Percentiles rank a stretch among this genome's conserved stretches.
Conservation (phyloP, 106 monocot genomes). For the Vanilla planifolia region DNA sequence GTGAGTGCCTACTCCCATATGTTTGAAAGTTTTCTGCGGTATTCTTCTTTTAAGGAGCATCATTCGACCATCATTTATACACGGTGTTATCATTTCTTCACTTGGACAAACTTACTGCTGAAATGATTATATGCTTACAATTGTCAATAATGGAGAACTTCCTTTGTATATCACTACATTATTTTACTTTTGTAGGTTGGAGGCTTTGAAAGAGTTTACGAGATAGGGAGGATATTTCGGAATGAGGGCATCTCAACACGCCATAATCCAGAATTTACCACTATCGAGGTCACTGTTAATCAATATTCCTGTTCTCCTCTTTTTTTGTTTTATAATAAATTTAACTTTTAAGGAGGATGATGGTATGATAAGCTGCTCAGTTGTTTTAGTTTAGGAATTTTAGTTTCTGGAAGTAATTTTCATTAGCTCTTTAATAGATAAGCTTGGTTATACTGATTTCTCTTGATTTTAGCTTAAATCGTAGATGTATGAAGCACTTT, state of each 20-base stretch:
- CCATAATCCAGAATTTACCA: slow-evolving; percentile 99
- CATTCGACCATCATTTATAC: neutral
- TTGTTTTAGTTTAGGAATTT: neutral
- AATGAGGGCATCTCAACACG: slow-evolving; percentile 99
- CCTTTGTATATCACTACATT: neutral
- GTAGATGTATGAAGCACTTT: slow-evolving; percentile 99
- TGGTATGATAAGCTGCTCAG: too few relatives aligned
- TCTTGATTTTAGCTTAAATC: slow-evolving; percentile 7
- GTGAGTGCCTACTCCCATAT: slow-evolving; percentile 29
- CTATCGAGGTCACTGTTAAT: slow-evolving; percentile 72
- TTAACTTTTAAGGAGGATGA: too few relatives aligned
- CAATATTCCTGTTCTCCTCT: neutral
- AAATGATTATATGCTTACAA: neutral
- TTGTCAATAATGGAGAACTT: neutral
- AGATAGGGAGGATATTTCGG: slow-evolving; percentile 98
- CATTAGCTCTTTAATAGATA: neutral
- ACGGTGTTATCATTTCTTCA: neutral
- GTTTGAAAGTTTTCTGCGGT: neutral
- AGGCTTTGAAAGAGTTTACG: slow-evolving; percentile 89
- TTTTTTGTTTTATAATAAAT: too few relatives aligned
- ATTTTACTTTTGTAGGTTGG: slow-evolving; percentile 60
- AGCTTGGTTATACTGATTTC: slow-evolving; percentile 11
- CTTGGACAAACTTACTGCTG: neutral
- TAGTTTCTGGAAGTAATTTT: too few relatives aligned
- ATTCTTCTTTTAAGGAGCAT: neutral